A percentile compares a stretch with the other conserved stretches of the same genome.
These are phyloP conservation scores for Ophiostoma sp. DNA, from an alignment of 2,329 filamentous ascomycete species.

Conservation along the genomic window DNA sequence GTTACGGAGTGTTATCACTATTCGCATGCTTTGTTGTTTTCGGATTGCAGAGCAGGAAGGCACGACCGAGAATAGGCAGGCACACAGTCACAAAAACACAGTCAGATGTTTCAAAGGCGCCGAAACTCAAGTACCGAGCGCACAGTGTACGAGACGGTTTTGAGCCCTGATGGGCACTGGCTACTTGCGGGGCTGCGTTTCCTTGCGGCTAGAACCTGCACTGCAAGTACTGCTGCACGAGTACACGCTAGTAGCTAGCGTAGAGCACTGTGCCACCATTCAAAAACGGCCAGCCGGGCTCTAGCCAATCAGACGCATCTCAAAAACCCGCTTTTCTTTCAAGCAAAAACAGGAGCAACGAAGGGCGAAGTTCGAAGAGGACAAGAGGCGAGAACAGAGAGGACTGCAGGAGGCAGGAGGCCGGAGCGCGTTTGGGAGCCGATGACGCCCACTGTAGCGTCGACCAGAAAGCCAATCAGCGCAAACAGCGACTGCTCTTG, in stretches of 20 bases:
- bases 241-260: conserved; percentile 20
- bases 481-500: conserved; percentile 34
- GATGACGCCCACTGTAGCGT: conserved; percentile 19
- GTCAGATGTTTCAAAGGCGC: conserved; percentile 1
- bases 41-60: neutral
- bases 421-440: conserved; percentile 15
- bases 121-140: conserved; percentile 16
- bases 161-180: neutral
- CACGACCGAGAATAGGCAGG: neutral
- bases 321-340: conserved; percentile 6
- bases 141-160: conserved; percentile 5
- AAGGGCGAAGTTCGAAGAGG: conserved; percentile 1
- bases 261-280: conserved; percentile 18
- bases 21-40: neutral
- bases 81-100: neutral
- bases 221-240: conserved; percentile 1
- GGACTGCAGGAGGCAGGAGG: conserved; percentile 16
- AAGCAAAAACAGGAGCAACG: conserved; percentile 2
- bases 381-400: conserved; percentile 9
- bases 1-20: neutral
- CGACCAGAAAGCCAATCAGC: conserved; percentile 33
- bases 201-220: neutral
- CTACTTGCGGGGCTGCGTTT: neutral
- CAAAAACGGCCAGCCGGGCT: neutral
- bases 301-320: conserved; percentile 19